These are phyloP conservation scores for Simmondsia chinensis DNA, from an alignment of 148 eudicot species.

Conservation along the genomic window DNA sequence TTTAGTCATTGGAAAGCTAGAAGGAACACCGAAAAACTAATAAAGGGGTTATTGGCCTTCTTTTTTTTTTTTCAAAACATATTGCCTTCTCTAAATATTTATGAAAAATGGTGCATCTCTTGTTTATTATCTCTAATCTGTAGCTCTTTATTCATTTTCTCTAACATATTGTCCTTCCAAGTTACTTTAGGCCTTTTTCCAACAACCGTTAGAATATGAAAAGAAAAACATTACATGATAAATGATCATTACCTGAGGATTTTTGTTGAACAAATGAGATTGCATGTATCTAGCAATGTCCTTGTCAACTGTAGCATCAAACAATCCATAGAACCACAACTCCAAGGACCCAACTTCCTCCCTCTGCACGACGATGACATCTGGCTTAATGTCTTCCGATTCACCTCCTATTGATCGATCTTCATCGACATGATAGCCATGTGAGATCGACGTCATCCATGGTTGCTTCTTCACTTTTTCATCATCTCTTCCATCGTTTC, in stretches of 20 bases:
- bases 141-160: no score
- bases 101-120: no score
- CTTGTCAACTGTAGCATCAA: slow-evolving; percentile 26
- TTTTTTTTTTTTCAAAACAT: no score
- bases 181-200: no score
- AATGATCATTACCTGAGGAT: slow-evolving; percentile 19
- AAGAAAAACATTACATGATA: not conserved
- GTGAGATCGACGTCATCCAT: slow-evolving; percentile 59
- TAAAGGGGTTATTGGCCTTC: no score
- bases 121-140: no score
- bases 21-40: no score
- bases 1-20: no score
- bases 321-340: slow-evolving; percentile 61
- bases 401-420: slow-evolving; percentile 12
- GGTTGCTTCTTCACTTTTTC: slow-evolving; percentile 28
- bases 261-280: slow-evolving; percentile 41
- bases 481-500: slow-evolving; percentile 9
- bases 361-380: slow-evolving; percentile 50
- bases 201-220: no score
- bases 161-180: no score
- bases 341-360: slow-evolving; percentile 48
- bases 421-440: slow-evolving; percentile 54
- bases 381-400: slow-evolving; percentile 14
- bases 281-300: slow-evolving; percentile 43
- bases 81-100: no score